Evolutionary conservation across 352 stramenopile species (phyloP).

Genomic region (Pelagophyceae sp.): DNA sequence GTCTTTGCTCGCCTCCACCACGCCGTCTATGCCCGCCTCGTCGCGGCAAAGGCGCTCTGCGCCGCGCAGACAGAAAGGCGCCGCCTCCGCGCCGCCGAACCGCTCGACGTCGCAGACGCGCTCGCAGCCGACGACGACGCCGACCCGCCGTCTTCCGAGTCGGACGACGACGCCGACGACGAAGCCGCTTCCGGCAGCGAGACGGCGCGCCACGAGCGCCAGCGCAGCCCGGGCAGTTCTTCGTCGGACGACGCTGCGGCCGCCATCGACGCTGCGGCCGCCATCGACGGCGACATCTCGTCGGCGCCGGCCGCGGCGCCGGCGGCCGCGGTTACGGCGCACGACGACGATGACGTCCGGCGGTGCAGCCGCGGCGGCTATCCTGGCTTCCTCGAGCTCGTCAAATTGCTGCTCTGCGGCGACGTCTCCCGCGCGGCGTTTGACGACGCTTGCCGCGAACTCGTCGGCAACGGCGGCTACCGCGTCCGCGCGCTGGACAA

Average conservation of each 20-base stretch:
- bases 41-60: neutral
- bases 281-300: no score
- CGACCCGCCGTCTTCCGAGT: neutral
- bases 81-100: neutral
- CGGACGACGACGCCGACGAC: neutral
- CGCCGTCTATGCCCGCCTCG: conserved; percentile 6
- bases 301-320: no score
- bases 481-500: conserved; percentile 9
- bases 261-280: no score
- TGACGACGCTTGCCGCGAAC: conserved; percentile 11
- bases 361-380: neutral
- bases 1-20: conserved; percentile 1
- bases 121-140: neutral
- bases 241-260: no score
- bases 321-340: no score
- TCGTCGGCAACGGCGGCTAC: conserved; percentile 12
- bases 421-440: conserved; percentile 5
- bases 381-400: conserved; percentile 8
- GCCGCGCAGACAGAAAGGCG: neutral
- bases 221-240: no score
- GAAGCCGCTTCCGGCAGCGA: neutral
- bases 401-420: conserved; percentile 13
- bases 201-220: neutral
- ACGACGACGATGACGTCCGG: neutral
- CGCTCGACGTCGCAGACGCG: neutral